Evolutionary conservation across 2,329 filamentous ascomycete genomes (phyloP).

Genomic region (Fusarium sp.): DNA sequence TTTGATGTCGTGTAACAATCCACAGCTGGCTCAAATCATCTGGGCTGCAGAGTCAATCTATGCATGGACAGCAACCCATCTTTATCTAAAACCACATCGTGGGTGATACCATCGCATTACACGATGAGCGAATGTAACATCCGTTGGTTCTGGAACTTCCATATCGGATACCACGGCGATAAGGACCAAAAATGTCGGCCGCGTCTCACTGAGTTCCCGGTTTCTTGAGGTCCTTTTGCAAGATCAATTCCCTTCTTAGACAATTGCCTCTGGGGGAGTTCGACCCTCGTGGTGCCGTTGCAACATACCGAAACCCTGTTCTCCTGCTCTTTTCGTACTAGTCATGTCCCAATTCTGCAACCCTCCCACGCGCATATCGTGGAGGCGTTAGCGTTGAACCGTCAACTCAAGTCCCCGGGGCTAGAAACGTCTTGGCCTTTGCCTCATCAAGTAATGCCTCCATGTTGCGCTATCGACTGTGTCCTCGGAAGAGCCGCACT

Average conservation of each 20-base stretch:
- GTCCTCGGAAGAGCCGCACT: conserved; percentile 1
- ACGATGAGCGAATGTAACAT: conserved; percentile 20
- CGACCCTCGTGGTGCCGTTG: not conserved
- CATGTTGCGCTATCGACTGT: not conserved
- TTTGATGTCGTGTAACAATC: not conserved
- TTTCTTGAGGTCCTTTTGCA: conserved; percentile 18
- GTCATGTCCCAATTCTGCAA: not conserved
- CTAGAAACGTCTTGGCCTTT: not conserved
- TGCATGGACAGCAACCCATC: not conserved
- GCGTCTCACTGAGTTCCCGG: not conserved
- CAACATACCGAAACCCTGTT: not conserved
- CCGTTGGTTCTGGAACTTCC: not conserved
- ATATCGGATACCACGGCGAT: conserved; percentile 8
- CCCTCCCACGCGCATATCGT: not conserved
- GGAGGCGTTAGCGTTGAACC: conserved; percentile 6
- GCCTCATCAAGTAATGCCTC: not conserved
- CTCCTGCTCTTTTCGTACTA: conserved; percentile 17
- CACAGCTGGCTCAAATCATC: not conserved
- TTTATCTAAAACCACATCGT: conserved; percentile 13
- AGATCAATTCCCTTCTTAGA: not conserved
- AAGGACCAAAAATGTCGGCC: not conserved
- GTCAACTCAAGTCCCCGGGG: not conserved
- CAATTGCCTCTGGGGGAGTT: not conserved
- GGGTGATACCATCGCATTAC: conserved; percentile 16
- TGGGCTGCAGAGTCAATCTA: not conserved